A percentile compares a stretch with the other conserved stretches of the same genome.
Conservation (phyloP, 306 rosid genomes). For the Rubus parviflorus region DNA sequence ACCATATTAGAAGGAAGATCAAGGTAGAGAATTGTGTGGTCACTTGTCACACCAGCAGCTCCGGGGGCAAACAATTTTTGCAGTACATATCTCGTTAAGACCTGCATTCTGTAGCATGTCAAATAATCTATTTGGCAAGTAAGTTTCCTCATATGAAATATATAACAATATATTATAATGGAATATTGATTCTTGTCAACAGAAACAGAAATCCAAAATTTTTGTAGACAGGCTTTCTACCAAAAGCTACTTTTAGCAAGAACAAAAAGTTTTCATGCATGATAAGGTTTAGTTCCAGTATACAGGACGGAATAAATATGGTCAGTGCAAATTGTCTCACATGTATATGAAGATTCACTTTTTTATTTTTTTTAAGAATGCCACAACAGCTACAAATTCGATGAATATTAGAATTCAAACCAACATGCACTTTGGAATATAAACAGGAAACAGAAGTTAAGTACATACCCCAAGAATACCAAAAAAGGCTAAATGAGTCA, state of each 20-base stretch:
- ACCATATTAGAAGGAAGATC: constrained; percentile 98
- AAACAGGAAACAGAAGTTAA: not conserved
- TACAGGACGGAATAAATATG: not conserved
- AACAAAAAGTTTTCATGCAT: not conserved
- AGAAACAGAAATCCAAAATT: not conserved
- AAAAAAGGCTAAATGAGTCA: constrained; percentile 52
- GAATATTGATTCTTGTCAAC: not conserved
- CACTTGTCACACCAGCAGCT: constrained; percentile 51
- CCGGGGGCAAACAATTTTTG: constrained; percentile 77
- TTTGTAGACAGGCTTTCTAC: not conserved
- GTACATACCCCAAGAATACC: constrained; percentile 57
- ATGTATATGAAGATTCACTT: not conserved
- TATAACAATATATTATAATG: not conserved
- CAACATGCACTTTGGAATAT: not conserved
- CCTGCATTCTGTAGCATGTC: constrained; percentile 39
- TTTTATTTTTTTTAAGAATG: not conserved
- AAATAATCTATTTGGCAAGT: constrained; percentile 4
- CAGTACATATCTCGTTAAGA: constrained; percentile 71
- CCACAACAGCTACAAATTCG: not conserved
- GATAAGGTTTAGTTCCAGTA: not conserved
- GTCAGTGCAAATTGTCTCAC: not conserved
- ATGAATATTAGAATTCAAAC: not conserved
- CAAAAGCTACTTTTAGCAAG: not conserved
- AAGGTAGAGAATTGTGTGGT: constrained; percentile 55
- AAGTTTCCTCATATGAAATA: not conserved